phyloP scores from a whole-genome alignment of 108 stramenopile species.

The Nannochloropsis gaditana region DNA sequence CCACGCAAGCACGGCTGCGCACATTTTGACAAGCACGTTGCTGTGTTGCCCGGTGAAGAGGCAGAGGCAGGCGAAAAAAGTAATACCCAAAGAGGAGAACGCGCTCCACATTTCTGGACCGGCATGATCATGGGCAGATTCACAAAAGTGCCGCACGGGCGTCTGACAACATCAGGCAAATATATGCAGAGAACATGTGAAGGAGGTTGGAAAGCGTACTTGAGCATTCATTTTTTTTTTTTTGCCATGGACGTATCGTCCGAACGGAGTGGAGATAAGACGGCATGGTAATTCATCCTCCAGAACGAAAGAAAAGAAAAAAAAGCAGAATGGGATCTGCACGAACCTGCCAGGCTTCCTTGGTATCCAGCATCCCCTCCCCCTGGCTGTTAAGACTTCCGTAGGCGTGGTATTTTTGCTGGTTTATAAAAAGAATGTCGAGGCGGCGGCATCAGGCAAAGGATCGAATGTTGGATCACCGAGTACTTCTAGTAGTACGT shows the following conservation, averaged over 20 bases:
- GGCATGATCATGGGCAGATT: not conserved
- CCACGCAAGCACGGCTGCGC: not conserved
- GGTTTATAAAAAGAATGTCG: no score
- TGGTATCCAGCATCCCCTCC: not conserved
- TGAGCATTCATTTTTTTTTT: no score
- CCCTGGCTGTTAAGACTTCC: no score
- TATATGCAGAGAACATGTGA: no score
- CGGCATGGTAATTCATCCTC: not conserved
- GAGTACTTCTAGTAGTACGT: no score
- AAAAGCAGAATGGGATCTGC: no score
- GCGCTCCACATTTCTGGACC: not conserved
- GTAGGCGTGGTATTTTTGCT: no score
- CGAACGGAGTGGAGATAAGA: not conserved
- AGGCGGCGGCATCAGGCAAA: no score
- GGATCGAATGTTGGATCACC: no score
- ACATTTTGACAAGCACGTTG: not conserved
- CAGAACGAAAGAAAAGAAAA: not conserved
- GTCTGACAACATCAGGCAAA: not conserved
- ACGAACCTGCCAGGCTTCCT: not conserved
- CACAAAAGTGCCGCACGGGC: not conserved
- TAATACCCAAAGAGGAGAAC: conserved; percentile 8
- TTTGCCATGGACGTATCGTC: no score
- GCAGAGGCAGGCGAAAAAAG: not conserved
- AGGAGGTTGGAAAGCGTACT: no score
- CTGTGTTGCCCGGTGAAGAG: conserved; percentile 2